A percentile compares a stretch with the other conserved stretches of the same genome.
These are phyloP conservation scores for Davidsoniella neocaledoniae DNA, from an alignment of 2,329 filamentous ascomycete species.

Conservation along the genomic window DNA sequence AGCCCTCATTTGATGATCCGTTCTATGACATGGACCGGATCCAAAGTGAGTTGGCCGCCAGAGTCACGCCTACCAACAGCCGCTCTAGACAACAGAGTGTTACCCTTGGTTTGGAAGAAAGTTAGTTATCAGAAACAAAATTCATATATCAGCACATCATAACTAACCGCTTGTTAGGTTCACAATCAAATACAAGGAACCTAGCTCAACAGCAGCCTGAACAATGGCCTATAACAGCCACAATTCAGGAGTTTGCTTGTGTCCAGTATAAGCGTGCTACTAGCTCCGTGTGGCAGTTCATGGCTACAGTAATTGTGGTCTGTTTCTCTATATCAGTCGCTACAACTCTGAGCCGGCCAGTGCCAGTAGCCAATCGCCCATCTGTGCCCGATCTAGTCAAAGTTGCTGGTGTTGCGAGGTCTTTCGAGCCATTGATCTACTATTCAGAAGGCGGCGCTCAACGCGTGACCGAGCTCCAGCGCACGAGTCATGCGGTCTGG, in stretches of 20 bases:
- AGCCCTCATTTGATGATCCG: background rate
- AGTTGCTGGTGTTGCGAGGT: constrained; percentile 73
- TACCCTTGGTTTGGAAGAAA: too few relatives aligned
- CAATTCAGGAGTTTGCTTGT: constrained; percentile 32
- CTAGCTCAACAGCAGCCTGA: background rate
- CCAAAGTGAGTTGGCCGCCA: too few relatives aligned
- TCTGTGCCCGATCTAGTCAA: constrained; percentile 77
- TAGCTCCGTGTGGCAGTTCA: constrained; percentile 50
- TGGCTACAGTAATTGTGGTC: constrained; percentile 42
- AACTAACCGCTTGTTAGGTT: too few relatives aligned
- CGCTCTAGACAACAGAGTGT: too few relatives aligned
- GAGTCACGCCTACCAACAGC: too few relatives aligned
- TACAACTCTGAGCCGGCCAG: constrained; percentile 52
- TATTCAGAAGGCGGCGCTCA: constrained; percentile 80
- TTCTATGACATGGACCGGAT: background rate
- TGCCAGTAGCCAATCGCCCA: constrained; percentile 24
- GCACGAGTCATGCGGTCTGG: constrained; percentile 86
- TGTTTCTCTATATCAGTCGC: constrained; percentile 49
- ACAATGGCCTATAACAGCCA: background rate
- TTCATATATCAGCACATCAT: too few relatives aligned
- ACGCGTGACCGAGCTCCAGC: constrained; percentile 76
- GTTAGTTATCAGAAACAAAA: too few relatives aligned
- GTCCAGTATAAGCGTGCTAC: constrained; percentile 43
- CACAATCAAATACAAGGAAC: too few relatives aligned
- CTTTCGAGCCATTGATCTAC: constrained; percentile 87